phyloP scores from a whole-genome alignment of 1,284 basidiomycete species.

The Bjerkandera adusta region DNA sequence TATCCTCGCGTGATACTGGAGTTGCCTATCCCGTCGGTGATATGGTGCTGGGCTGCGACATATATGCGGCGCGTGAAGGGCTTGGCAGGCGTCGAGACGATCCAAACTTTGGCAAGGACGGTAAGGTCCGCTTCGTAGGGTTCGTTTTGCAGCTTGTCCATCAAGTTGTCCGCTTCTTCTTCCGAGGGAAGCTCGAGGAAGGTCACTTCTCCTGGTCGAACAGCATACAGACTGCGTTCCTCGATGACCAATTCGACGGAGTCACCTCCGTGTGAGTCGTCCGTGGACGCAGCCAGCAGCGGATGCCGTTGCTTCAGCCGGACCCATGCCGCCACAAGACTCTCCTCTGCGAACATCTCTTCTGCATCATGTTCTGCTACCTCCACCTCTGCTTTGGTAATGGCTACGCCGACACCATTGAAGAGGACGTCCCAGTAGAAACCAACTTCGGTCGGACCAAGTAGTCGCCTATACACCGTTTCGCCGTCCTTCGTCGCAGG shows the following conservation, averaged over 20 bases:
- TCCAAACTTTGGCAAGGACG: slow-evolving; percentile 19
- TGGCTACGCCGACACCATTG: slow-evolving; percentile 43
- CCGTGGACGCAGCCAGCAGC: slow-evolving; percentile 41
- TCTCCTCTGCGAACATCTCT: slow-evolving; percentile 24
- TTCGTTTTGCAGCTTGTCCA: slow-evolving; percentile 13
- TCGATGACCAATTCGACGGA: slow-evolving; percentile 38
- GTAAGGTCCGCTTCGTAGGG: slow-evolving; percentile 15
- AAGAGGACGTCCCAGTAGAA: slow-evolving; percentile 46
- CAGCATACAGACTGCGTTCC: slow-evolving; percentile 29
- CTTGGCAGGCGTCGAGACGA: slow-evolving; percentile 13
- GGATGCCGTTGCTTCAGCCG: slow-evolving; percentile 45
- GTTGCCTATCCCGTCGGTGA: slow-evolving; percentile 49
- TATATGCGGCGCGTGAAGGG: slow-evolving; percentile 37
- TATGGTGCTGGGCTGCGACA: slow-evolving; percentile 42
- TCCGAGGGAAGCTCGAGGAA: slow-evolving; percentile 28
- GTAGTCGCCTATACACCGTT: slow-evolving; percentile 30
- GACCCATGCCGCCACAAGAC: slow-evolving; percentile 40
- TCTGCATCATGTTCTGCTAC: slow-evolving; percentile 19
- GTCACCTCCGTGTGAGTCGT: slow-evolving; percentile 27
- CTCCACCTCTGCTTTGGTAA: slow-evolving; percentile 36
- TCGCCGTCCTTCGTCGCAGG: too few species aligned
- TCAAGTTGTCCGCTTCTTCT: slow-evolving; percentile 27
- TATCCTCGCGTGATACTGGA: slow-evolving; percentile 41
- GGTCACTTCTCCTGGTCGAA: slow-evolving; percentile 35
- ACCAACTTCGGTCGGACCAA: slow-evolving; percentile 40